Percentiles rank a stretch among this genome's conserved stretches.
These are phyloP conservation scores for Vigna radiata DNA, from an alignment of 306 rosid species.

Conservation along the genomic window DNA sequence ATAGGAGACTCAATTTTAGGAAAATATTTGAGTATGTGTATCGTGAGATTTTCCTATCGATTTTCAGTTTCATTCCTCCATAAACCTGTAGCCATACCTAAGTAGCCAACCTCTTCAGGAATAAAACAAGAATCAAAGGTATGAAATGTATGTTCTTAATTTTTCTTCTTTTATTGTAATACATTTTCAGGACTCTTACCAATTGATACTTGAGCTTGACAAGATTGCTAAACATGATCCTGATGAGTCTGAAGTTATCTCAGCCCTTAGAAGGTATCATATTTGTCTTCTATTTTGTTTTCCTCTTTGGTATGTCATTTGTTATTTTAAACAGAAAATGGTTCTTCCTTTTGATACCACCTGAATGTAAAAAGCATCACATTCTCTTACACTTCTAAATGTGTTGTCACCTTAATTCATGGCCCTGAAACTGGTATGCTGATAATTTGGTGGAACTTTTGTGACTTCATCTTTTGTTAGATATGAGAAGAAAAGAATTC, in stretches of 20 bases:
- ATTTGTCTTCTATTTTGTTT: neutral
- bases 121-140: too few relatives aligned
- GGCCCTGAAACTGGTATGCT: neutral
- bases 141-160: neutral
- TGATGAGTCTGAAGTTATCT: constrained; percentile 38
- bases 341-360: neutral
- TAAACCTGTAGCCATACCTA: neutral
- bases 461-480: constrained; percentile 40
- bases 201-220: constrained; percentile 58
- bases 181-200: constrained; percentile 55
- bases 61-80: neutral
- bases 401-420: constrained; percentile 7
- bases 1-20: too few relatives aligned
- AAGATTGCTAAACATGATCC: constrained; percentile 29
- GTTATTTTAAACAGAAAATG: neutral
- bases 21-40: too few relatives aligned
- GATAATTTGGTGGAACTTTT: neutral
- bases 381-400: neutral
- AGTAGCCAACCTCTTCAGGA: neutral
- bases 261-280: constrained; percentile 57
- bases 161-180: constrained; percentile 16
- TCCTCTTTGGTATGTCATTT: neutral
- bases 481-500: constrained; percentile 54
- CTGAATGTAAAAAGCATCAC: too few relatives aligned
- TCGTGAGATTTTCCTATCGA: too few relatives aligned